A percentile compares a stretch with the other conserved stretches of the same genome.
Conservation (phyloP, 305 asterid genomes). For the Fraxinus sp. region DNA sequence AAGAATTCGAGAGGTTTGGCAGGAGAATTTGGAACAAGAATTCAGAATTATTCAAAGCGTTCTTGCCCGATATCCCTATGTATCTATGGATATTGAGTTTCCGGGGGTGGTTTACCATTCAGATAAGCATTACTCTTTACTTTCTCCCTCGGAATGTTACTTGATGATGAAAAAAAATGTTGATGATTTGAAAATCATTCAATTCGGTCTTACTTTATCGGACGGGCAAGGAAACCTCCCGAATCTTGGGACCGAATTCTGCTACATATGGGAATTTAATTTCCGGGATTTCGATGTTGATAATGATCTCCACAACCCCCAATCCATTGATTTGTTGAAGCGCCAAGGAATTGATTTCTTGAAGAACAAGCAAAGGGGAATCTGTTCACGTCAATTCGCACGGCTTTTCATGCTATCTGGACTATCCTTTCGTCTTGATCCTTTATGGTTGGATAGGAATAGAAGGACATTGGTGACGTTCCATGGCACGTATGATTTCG, state of each 20-base stretch:
- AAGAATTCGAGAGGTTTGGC: neutral
- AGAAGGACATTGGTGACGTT: neutral
- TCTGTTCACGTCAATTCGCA: neutral
- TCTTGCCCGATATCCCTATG: neutral
- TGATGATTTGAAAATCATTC: neutral
- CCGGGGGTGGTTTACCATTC: neutral
- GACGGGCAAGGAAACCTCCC: neutral
- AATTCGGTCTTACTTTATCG: neutral
- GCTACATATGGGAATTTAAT: neutral
- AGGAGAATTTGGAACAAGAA: neutral
- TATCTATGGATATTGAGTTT: neutral
- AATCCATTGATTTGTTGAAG: neutral
- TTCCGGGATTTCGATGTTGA: slow-evolving; percentile 18
- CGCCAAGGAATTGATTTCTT: slow-evolving; percentile 17
- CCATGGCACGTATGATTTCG: slow-evolving; percentile 12
- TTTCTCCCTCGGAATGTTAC: neutral
- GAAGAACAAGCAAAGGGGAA: slow-evolving; percentile 5
- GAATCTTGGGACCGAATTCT: neutral
- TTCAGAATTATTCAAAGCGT: neutral
- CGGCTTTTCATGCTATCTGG: neutral
- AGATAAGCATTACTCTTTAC: neutral
- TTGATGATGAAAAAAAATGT: neutral
- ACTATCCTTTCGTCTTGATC: neutral
- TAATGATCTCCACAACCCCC: neutral
- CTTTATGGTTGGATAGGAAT: neutral